phyloP scores from a whole-genome alignment of 129 eudicot species.

The Centrapalus pauciflorus region DNA sequence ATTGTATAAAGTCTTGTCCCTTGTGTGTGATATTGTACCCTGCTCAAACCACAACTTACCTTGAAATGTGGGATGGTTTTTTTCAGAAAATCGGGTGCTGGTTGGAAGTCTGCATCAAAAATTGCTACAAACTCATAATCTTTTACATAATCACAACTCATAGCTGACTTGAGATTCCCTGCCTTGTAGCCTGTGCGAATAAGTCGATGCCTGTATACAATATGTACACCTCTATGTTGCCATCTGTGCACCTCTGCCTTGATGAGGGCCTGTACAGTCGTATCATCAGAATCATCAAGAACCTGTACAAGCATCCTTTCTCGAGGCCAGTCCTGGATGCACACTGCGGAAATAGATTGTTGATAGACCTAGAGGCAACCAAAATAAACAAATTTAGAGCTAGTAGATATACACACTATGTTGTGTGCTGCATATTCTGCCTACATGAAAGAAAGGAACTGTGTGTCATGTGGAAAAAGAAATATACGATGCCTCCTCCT shows the following conservation, averaged over 20 bases:
- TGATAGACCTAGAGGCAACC: conserved; percentile 63
- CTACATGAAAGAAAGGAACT: background rate
- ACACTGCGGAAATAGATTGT: conserved; percentile 76
- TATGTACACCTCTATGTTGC: conserved; percentile 79
- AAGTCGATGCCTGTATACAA: conserved; percentile 75
- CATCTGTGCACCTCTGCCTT: conserved; percentile 79
- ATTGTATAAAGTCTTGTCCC: background rate
- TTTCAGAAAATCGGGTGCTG: conserved; percentile 77
- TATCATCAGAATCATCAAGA: conserved; percentile 78
- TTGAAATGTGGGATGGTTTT: conserved; percentile 77
- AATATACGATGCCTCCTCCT: background rate
- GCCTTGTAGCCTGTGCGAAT: conserved; percentile 91
- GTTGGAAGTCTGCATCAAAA: conserved; percentile 93
- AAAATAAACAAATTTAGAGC: conserved; percentile 9
- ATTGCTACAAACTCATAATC: conserved; percentile 90
- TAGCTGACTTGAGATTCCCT: conserved; percentile 86
- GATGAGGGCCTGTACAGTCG: conserved; percentile 61
- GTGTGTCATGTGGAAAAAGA: background rate
- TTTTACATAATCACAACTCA: conserved; percentile 83
- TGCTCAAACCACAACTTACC: conserved; percentile 35
- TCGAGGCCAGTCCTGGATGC: conserved; percentile 85
- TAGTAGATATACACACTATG: background rate
- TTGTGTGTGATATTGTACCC: too few relatives aligned
- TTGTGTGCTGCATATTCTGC: background rate
- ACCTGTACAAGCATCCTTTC: conserved; percentile 86